These are phyloP conservation scores for Trametes punicea DNA, from an alignment of 768 basidiomycete genomes.

Conservation along the genomic window DNA sequence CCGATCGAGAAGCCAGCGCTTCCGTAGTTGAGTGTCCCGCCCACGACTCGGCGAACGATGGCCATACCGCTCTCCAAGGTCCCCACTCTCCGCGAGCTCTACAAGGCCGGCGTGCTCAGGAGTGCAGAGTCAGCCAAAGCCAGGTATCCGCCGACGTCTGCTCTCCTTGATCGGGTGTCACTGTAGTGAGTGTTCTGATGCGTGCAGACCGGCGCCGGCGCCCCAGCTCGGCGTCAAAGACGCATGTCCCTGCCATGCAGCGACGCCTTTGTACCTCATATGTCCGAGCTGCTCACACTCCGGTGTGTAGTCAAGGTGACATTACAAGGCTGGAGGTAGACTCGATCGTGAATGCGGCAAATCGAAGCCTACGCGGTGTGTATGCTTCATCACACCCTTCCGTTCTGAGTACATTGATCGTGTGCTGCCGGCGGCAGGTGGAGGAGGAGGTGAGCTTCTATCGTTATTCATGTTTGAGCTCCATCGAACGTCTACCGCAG, in stretches of 20 bases:
- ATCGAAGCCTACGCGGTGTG: slow-evolving; percentile 64
- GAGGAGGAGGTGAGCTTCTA: slow-evolving; percentile 62
- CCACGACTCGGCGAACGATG: slow-evolving; percentile 16
- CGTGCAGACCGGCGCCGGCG: background rate
- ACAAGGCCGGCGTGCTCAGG: slow-evolving; percentile 40
- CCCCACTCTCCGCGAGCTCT: slow-evolving; percentile 54
- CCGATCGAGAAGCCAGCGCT: background rate
- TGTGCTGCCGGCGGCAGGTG: slow-evolving; percentile 43
- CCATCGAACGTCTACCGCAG: slow-evolving; percentile 33
- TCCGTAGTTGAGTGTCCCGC: too few relatives aligned
- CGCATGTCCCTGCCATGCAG: background rate
- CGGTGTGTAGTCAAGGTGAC: slow-evolving; percentile 62
- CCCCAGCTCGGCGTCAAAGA: background rate
- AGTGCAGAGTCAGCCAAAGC: slow-evolving; percentile 32
- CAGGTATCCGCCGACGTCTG: slow-evolving; percentile 36
- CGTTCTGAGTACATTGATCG: slow-evolving; percentile 3
- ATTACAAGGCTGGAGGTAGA: slow-evolving; percentile 72
- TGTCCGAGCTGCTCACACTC: background rate
- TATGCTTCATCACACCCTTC: slow-evolving; percentile 2
- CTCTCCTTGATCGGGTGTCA: slow-evolving; percentile 57
- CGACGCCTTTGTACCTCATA: slow-evolving; percentile 7
- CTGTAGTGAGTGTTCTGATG: slow-evolving; percentile 51
- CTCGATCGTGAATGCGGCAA: slow-evolving; percentile 82
- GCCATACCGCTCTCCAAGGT: slow-evolving; percentile 44
- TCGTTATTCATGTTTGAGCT: background rate